Evolutionary conservation across 768 basidiomycete species (phyloP), one percentile per base, ranked within the genome.

Genomic region (Russula earlei): DNA sequence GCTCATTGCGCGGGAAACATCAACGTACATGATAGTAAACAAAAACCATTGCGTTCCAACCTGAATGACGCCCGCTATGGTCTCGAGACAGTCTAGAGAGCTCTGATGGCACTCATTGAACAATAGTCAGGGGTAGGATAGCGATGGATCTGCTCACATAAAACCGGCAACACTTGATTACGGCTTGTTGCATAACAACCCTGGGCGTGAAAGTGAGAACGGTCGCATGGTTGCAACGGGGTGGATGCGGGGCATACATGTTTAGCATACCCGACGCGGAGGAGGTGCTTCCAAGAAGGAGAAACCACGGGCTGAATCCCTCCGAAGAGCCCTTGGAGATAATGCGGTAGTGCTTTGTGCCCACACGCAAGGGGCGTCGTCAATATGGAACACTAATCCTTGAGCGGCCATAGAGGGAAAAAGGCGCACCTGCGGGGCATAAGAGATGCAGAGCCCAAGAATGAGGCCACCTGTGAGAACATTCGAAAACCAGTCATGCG

Each of bases 261-360:
- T 96, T 96, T 47, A 94, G 72, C 79, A 93, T 79, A 0, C 79
- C 87, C 0, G 89, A 83, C 3, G 89, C 85, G 12, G 84, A 80
- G 15, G 87, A 88, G 0, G 87, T 90, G 59, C 84, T 85, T 7
- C 96, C 96, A 0, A 98, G 80, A 6, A 97, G 74, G 33, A 98
- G 72, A 65, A 89, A 98, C 79, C 87, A 85, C 17, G 94, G 91
- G 59, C 88, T 93, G 60, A 98, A 83, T 0, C 96, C 96, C 62
- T 94, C 84, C 0, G 87, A 91, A 0, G 91, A 85, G 37, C 81
- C 77, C 22, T 82, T 76, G 48, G 74, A 67, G 64, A 96, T 86
- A 62, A 96, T 96, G 7, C 91, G 79, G 51, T 82, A 71, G 63
- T 91, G 90, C 85, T 91, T 36, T n/a, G 27, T 3, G 31, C 24